Evolutionary conservation across 352 stramenopile species (phyloP), one percentile per base, ranked within the genome.

Genomic region (Stramenopiles sp.): DNA sequence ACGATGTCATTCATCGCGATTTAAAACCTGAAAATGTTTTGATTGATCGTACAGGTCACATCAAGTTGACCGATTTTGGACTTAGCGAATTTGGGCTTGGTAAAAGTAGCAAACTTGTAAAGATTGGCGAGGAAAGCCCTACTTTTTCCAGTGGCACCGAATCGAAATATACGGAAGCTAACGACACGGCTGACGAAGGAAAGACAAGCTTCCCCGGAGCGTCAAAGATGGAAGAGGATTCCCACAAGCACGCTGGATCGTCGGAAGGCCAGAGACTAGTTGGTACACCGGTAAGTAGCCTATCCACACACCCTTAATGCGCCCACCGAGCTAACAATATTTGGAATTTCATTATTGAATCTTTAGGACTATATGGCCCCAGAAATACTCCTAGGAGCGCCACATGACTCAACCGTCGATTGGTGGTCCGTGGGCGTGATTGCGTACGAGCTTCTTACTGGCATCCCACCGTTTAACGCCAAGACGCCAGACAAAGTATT

Each of bases 391-490:
- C 85, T 91, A 1, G 86, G 89, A 0, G 81, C 87, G 0, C 85
- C 86, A 30, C 90, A 95, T 76, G 90, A 89, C 0, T 88, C 90
- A 0, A 86, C 90, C 0, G 91, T 94, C 25, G 91, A 95, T 44
- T 95, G 91, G 67, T 95, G 91, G 91, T 89, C 90, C 0, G 86
- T 95, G 4, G 91, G 91, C n/a, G 90, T 95, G n/a, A 94, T 95
- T 44, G 67, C 95, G 0, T 87, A 84, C 32, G 67, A 55, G 81
- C 81, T 95, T 89, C 85, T 95, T 32, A 89, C 94, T 22, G 91
- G 91, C 0, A 93, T 95, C 81, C 91, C 91, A 67, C 91, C 91
- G 0, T 95, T 95, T 81, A 95, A 95, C 44, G 91, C 94, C 81
- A 89, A 94, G 80, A 93, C 90, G 0, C 89, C 93, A 30, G 90